Conservation (phyloP, 345 rosid species). For the Pelargonium nanum region DNA sequence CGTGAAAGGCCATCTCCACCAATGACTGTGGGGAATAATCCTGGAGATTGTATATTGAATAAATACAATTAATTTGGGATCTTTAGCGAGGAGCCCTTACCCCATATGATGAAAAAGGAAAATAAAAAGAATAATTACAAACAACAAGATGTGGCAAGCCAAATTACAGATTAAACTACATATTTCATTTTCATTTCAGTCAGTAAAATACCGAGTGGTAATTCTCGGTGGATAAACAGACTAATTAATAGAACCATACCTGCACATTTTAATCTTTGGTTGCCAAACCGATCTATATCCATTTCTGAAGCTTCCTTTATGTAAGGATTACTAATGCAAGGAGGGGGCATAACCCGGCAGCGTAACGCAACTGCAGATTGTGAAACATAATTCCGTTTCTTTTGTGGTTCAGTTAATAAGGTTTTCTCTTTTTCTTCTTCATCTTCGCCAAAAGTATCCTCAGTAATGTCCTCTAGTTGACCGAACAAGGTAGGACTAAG, state of each 20-base stretch:
- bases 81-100: not conserved
- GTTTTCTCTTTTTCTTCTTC: conserved; percentile 32
- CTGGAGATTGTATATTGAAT: conserved; percentile 23
- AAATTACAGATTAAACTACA: too few relatives aligned
- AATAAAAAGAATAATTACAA: too few relatives aligned
- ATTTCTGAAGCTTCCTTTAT: conserved; percentile 37
- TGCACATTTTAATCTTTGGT: conserved; percentile 83
- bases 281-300: conserved; percentile 54
- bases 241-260: conserved; percentile 26
- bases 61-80: not conserved
- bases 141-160: too few relatives aligned
- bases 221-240: not conserved
- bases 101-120: not conserved
- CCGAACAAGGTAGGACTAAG: conserved; percentile 37
- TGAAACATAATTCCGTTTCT: conserved; percentile 50
- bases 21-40: conserved; percentile 41
- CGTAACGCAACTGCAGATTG: conserved; percentile 80
- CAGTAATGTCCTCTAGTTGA: conserved; percentile 33
- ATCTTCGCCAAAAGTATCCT: conserved; percentile 30
- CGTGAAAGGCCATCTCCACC: conserved; percentile 92
- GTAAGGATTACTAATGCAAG: conserved; percentile 91
- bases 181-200: not conserved
- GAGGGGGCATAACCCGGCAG: conserved; percentile 87
- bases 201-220: not conserved
- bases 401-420: conserved; percentile 21